These are phyloP conservation scores for Zea luxurians DNA, from an alignment of 176 grass and related monocot genomes.

Conservation along the genomic window DNA sequence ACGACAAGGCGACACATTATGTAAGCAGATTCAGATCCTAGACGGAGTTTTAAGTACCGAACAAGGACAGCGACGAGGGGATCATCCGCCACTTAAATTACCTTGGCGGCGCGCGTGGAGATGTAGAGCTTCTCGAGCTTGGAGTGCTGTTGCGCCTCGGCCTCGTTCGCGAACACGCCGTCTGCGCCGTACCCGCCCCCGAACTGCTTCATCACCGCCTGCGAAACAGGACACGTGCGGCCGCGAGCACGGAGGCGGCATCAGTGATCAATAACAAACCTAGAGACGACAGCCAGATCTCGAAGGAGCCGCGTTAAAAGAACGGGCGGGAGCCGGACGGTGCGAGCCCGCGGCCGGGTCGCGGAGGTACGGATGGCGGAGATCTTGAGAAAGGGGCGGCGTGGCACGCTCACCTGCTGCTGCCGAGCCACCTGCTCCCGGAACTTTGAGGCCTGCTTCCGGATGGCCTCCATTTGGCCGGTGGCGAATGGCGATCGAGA, in stretches of 20 bases:
- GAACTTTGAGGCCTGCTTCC: constrained; percentile 88
- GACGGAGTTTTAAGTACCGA: neutral
- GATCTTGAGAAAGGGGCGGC: neutral
- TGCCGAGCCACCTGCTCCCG: constrained; percentile 92
- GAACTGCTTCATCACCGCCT: constrained; percentile 95
- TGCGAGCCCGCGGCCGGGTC: neutral
- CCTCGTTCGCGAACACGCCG: constrained; percentile 72
- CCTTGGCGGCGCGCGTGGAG: constrained; percentile 92
- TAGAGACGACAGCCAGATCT: constrained; percentile 13
- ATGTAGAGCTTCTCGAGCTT: constrained; percentile 91
- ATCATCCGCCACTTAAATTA: constrained; percentile 12
- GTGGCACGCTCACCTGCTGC: constrained; percentile 64
- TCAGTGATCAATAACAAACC: neutral
- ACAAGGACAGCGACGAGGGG: neutral
- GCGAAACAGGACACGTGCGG: constrained; percentile 8
- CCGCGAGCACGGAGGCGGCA: neutral
- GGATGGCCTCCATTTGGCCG: constrained; percentile 82
- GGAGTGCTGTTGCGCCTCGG: constrained; percentile 69
- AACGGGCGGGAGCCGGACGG: too few relatives aligned
- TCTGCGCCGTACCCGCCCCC: constrained; percentile 69
- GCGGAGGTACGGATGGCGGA: constrained; percentile 12
- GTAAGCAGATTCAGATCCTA: constrained; percentile 29
- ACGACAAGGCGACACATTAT: neutral
- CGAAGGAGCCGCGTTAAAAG: neutral
- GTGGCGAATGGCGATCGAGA: neutral